These are phyloP conservation scores for Diaporthe eres DNA, from an alignment of 2,329 filamentous ascomycete genomes.

Conservation along the genomic window DNA sequence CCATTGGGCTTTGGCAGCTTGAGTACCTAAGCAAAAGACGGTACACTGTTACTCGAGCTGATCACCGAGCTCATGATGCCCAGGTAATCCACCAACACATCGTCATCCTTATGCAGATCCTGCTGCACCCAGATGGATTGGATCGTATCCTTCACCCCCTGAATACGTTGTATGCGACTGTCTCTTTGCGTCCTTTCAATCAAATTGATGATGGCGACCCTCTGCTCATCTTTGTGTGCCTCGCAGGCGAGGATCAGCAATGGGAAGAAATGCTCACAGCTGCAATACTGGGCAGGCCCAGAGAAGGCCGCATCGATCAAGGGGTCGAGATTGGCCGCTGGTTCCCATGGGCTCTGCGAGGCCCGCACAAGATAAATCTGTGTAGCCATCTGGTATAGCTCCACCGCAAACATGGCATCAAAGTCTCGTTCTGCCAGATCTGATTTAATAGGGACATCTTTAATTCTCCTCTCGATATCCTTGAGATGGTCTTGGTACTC, in stretches of 20 bases:
- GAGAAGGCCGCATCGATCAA: background rate
- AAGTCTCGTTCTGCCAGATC: no score
- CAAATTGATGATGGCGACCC: background rate
- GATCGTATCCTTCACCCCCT: constrained; percentile 41
- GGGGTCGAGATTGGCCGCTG: background rate
- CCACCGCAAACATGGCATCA: background rate
- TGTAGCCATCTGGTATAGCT: constrained; percentile 4
- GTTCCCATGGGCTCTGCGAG: constrained; percentile 8
- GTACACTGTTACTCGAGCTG: constrained; percentile 42
- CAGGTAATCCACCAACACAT: constrained; percentile 50
- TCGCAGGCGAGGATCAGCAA: constrained; percentile 11
- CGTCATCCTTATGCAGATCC: constrained; percentile 51
- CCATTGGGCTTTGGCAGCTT: no score
- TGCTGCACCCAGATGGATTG: constrained; percentile 53
- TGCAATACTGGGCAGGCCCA: background rate
- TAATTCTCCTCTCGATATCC: background rate
- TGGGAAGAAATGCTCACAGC: constrained; percentile 13
- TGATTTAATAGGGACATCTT: background rate
- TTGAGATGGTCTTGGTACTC: constrained; percentile 23
- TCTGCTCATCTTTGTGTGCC: constrained; percentile 8
- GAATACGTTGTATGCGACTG: background rate
- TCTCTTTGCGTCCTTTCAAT: constrained; percentile 13
- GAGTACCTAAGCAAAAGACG: background rate
- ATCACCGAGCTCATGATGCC: constrained; percentile 45
- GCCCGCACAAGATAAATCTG: constrained; percentile 6